Evolutionary conservation across 2,329 filamentous ascomycete genomes (phyloP).

Genomic region (Fusarium subglutinans): DNA sequence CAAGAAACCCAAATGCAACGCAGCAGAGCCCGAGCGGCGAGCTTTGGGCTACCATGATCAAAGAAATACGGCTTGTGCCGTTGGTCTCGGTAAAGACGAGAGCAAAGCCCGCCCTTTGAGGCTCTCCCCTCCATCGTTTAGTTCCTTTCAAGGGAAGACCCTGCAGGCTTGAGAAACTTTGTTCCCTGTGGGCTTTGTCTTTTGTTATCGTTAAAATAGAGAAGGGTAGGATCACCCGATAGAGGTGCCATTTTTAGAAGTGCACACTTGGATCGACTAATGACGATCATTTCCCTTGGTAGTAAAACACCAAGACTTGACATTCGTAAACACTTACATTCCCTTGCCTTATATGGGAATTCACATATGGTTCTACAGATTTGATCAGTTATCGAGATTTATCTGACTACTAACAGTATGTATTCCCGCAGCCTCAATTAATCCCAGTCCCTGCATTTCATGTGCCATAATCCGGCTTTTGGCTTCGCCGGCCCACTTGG

Average conservation of each 20-base stretch:
- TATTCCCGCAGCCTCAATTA: constrained; percentile 2
- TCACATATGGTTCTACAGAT: not conserved
- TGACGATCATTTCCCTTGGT: not conserved
- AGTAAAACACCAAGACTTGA: not conserved
- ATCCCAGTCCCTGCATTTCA: constrained; percentile 33
- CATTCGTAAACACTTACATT: not conserved
- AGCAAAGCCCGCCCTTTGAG: constrained; percentile 14
- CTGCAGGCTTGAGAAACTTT: constrained; percentile 24
- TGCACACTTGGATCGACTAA: not conserved
- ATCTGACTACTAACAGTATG: constrained; percentile 7
- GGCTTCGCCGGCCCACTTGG: constrained; percentile 37
- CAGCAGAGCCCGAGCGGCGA: constrained; percentile 18
- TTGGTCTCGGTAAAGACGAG: constrained; percentile 9
- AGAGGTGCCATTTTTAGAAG: constrained; percentile 9
- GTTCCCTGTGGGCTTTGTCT: not conserved
- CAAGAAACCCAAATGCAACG: not conserved
- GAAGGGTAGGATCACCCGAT: constrained; percentile 7
- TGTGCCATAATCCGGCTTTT: constrained; percentile 39
- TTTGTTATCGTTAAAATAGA: constrained; percentile 16
- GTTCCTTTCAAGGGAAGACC: constrained; percentile 29
- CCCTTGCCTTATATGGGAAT: not conserved
- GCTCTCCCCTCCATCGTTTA: constrained; percentile 28
- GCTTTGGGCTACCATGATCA: constrained; percentile 25
- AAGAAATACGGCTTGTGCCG: constrained; percentile 5
- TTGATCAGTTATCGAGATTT: not conserved